These are phyloP conservation scores for Cercospora beticola DNA, from an alignment of 2,329 filamentous ascomycete species.

Conservation along the genomic window DNA sequence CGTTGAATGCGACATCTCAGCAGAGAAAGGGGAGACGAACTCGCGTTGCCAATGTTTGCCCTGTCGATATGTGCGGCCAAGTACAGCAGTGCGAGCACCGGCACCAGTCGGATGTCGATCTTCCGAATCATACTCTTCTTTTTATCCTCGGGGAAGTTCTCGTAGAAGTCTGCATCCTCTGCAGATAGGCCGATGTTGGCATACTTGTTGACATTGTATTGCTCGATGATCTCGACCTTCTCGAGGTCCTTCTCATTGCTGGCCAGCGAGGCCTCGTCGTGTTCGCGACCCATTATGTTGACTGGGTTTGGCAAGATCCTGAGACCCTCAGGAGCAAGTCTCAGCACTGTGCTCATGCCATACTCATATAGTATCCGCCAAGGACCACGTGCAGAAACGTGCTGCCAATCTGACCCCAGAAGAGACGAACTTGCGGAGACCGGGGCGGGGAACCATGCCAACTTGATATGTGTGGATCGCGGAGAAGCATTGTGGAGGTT, in stretches of 20 bases:
- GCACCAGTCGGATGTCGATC: not conserved
- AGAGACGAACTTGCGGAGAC: not conserved
- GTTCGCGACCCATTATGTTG: not conserved
- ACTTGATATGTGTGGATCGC: not conserved
- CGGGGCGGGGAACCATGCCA: not conserved
- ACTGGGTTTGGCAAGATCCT: not conserved
- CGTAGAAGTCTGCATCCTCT: conserved; percentile 30
- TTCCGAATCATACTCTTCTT: not conserved
- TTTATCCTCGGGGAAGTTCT: not conserved
- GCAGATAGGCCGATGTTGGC: conserved; percentile 26
- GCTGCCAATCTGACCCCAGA: not conserved
- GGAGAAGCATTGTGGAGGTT: not conserved
- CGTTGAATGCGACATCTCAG: too few species aligned
- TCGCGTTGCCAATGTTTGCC: not conserved
- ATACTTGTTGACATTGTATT: conserved; percentile 21
- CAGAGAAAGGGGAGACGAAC: too few species aligned
- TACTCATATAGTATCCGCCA: not conserved
- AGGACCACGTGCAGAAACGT: not conserved
- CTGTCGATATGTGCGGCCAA: not conserved
- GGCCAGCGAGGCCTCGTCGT: conserved; percentile 17
- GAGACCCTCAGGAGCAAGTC: not conserved
- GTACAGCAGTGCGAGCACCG: not conserved
- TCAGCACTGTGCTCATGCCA: not conserved
- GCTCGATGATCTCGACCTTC: conserved; percentile 26
- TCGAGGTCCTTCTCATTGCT: conserved; percentile 28